Conservation (phyloP, 2,329 filamentous ascomycete species). For the Aureobasidium vineae region DNA sequence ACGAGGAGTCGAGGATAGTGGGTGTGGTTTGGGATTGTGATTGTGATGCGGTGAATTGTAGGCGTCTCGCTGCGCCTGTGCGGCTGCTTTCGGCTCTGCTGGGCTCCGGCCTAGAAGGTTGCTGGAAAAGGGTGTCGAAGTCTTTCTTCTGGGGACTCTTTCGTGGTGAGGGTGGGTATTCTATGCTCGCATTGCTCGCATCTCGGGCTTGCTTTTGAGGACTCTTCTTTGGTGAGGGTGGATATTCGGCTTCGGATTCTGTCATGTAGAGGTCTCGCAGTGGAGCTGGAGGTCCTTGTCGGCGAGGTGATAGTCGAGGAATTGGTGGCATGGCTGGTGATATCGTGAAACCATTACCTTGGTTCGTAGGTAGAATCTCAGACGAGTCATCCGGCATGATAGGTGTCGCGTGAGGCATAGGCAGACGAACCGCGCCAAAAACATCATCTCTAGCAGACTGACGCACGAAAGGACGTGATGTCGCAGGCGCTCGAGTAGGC, state of each 20-base stretch:
- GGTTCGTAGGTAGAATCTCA: conserved; percentile 34
- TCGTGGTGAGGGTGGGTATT: conserved; percentile 39
- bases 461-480: conserved; percentile 28
- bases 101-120: background rate
- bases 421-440: conserved; percentile 26
- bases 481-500: conserved; percentile 30
- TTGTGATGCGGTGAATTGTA: conserved; percentile 26
- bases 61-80: conserved; percentile 29
- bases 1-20: conserved; percentile 1
- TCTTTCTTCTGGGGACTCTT: conserved; percentile 33
- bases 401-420: background rate
- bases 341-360: conserved; percentile 42
- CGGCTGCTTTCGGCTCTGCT: conserved; percentile 34
- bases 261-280: conserved; percentile 37
- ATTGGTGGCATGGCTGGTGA: conserved; percentile 42
- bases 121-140: background rate
- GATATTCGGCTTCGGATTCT: conserved; percentile 39
- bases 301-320: conserved; percentile 32
- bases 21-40: conserved; percentile 32
- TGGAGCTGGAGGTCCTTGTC: conserved; percentile 33
- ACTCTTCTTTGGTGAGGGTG: conserved; percentile 39
- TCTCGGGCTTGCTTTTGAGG: conserved; percentile 23
- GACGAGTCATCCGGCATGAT: conserved; percentile 35
- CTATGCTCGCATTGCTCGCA: conserved; percentile 24
- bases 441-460: conserved; percentile 34